Conservation (phyloP, 257 asterid species). For the Striga asiatica region DNA sequence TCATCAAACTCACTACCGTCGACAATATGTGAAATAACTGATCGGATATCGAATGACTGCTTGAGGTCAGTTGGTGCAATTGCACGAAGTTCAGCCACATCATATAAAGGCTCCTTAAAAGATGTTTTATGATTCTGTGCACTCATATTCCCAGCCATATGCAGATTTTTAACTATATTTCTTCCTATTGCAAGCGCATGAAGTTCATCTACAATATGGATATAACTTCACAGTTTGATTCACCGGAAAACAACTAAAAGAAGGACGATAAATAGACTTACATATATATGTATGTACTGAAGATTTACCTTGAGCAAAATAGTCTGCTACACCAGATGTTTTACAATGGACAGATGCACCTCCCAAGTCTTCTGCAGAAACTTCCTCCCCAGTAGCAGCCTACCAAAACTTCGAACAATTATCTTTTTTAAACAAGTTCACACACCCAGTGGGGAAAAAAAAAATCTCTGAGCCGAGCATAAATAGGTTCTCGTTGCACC, state of each 20-base stretch:
- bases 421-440: conserved; percentile 12
- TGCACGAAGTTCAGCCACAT: conserved; percentile 66
- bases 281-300: too few relatives aligned
- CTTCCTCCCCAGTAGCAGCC: conserved; percentile 99
- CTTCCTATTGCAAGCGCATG: conserved; percentile 94
- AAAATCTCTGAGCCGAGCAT: neutral
- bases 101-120: conserved; percentile 72
- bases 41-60: conserved; percentile 77
- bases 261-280: conserved; percentile 14
- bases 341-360: conserved; percentile 95
- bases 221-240: conserved; percentile 8
- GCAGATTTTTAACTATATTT: conserved; percentile 78
- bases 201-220: conserved; percentile 60
- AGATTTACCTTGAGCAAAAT: conserved; percentile 81
- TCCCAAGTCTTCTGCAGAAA: conserved; percentile 93
- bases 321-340: conserved; percentile 94
- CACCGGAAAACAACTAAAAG: too few relatives aligned
- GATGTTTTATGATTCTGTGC: conserved; percentile 23
- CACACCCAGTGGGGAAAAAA: neutral
- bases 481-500: neutral
- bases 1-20: conserved; percentile 98
- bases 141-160: conserved; percentile 57
- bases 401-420: conserved; percentile 30
- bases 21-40: conserved; percentile 77
- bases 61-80: conserved; percentile 91